Conservation (phyloP, 805 yeast species). For the Candida vartiovaarae region DNA sequence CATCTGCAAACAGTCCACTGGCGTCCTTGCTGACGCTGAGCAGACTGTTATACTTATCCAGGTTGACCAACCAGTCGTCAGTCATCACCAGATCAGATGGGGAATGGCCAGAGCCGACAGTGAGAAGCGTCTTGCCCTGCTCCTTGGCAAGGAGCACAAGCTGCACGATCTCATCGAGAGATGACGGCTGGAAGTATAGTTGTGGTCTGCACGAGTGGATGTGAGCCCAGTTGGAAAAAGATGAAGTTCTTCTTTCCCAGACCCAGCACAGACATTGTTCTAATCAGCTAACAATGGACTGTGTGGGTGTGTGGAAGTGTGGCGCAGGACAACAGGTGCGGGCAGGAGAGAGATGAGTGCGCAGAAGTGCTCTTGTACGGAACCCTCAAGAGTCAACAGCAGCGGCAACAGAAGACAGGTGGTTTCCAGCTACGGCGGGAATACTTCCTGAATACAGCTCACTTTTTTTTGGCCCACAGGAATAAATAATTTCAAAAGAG, state of each 20-base stretch:
- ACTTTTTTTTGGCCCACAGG: too few species aligned
- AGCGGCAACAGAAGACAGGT: too few species aligned
- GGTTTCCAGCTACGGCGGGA: too few species aligned
- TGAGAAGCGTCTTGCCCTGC: conserved; percentile 58
- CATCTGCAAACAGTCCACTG: conserved; percentile 72
- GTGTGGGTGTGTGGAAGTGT: too few species aligned
- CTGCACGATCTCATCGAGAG: conserved; percentile 57
- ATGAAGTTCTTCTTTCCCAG: conserved; percentile 27
- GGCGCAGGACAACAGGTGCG: too few species aligned
- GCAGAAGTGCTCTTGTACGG: too few species aligned
- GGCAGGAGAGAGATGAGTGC: too few species aligned
- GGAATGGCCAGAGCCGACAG: conserved; percentile 92
- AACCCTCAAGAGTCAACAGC: too few species aligned
- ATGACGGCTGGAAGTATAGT: conserved; percentile 70
- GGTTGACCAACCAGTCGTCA: conserved; percentile 77
- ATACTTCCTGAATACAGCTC: too few species aligned
- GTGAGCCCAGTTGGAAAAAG: conserved; percentile 70
- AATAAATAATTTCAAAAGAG: too few species aligned
- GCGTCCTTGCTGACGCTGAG: conserved; percentile 38
- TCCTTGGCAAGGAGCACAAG: conserved; percentile 62
- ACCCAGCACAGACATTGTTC: conserved; percentile 14
- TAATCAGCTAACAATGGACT: too few species aligned
- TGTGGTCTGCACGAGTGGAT: conserved; percentile 76
- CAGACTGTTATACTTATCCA: conserved; percentile 67
- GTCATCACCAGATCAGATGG: conserved; percentile 91